These are phyloP conservation scores for Dryadomyces quercivorus DNA, from an alignment of 2,329 filamentous ascomycete genomes.

Conservation along the genomic window DNA sequence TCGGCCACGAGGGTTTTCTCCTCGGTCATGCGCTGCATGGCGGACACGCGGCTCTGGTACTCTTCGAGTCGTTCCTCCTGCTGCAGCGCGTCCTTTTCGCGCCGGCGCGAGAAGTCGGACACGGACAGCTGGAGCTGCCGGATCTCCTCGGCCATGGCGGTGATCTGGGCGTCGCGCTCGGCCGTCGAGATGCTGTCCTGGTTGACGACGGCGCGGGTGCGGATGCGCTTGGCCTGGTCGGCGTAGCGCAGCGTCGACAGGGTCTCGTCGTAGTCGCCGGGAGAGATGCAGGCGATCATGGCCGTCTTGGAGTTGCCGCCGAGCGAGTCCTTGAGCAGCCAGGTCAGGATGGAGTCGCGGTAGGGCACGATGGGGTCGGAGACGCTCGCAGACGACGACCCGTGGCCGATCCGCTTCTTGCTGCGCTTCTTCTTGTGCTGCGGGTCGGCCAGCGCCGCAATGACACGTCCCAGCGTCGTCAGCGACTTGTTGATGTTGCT, in stretches of 20 bases:
- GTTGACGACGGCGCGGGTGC: conserved; percentile 87
- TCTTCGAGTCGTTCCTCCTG: conserved; percentile 81
- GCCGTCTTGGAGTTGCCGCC: conserved; percentile 97
- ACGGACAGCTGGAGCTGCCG: conserved; percentile 68
- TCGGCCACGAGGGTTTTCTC: conserved; percentile 83
- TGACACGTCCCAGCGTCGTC: conserved; percentile 88
- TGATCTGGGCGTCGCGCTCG: conserved; percentile 87
- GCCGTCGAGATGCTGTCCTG: conserved; percentile 88
- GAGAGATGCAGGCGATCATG: conserved; percentile 97
- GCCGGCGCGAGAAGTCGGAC: conserved; percentile 48
- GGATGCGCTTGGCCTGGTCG: conserved; percentile 94
- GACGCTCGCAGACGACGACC: conserved; percentile 24
- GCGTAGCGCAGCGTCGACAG: conserved; percentile 92
- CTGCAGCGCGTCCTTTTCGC: conserved; percentile 60
- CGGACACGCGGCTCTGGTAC: conserved; percentile 80
- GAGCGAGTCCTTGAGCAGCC: conserved; percentile 90
- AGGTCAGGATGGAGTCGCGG: conserved; percentile 70
- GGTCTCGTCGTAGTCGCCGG: conserved; percentile 93
- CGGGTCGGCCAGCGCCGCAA: conserved; percentile 72
- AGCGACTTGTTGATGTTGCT: conserved; percentile 99
- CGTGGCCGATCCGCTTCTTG: conserved; percentile 18
- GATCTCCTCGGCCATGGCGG: conserved; percentile 92
- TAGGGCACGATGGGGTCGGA: conserved; percentile 73
- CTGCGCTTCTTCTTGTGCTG: conserved; percentile 39
- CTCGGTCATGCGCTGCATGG: conserved; percentile 94